Evolutionary conservation across 371 early-diverging fungal species (phyloP).

Genomic region (Lichtheimia ramosa): DNA sequence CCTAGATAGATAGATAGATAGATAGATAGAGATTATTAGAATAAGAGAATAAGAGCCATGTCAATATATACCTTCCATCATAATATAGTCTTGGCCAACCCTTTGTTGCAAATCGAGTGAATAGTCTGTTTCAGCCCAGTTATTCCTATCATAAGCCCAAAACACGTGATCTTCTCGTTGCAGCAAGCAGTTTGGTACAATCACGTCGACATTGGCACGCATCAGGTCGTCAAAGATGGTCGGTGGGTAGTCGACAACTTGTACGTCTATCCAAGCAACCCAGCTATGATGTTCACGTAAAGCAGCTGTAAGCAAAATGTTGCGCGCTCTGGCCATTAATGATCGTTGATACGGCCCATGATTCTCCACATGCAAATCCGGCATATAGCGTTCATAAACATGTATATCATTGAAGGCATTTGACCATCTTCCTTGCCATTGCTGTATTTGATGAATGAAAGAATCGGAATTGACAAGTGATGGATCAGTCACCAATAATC

Average conservation of each 20-base stretch:
- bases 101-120: slow-evolving; percentile 48
- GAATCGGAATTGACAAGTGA: too few relatives aligned
- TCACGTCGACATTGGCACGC: slow-evolving; percentile 47
- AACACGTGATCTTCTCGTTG: slow-evolving; percentile 27
- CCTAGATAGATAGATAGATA: too few relatives aligned
- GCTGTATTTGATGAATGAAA: too few relatives aligned
- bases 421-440: slow-evolving; percentile 12
- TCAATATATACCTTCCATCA: slow-evolving; percentile 30
- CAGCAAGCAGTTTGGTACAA: slow-evolving; percentile 58
- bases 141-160: slow-evolving; percentile 50
- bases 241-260: slow-evolving; percentile 47
- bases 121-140: slow-evolving; percentile 37
- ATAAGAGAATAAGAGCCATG: too few relatives aligned
- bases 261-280: slow-evolving; percentile 60
- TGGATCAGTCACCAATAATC: slow-evolving; percentile 33
- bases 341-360: slow-evolving; percentile 32
- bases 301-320: slow-evolving; percentile 49
- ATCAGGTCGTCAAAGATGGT: slow-evolving; percentile 56
- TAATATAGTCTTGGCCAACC: slow-evolving; percentile 32
- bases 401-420: slow-evolving; percentile 39
- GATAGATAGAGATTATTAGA: too few relatives aligned
- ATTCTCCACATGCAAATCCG: slow-evolving; percentile 3
- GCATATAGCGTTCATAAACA: slow-evolving; percentile 43
- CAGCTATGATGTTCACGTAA: slow-evolving; percentile 44
- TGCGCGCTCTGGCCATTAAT: slow-evolving; percentile 55